Evolutionary conservation across 225 moss, liverwort and hornwort genomes (phyloP).

Genomic region (Climacium dendroides): DNA sequence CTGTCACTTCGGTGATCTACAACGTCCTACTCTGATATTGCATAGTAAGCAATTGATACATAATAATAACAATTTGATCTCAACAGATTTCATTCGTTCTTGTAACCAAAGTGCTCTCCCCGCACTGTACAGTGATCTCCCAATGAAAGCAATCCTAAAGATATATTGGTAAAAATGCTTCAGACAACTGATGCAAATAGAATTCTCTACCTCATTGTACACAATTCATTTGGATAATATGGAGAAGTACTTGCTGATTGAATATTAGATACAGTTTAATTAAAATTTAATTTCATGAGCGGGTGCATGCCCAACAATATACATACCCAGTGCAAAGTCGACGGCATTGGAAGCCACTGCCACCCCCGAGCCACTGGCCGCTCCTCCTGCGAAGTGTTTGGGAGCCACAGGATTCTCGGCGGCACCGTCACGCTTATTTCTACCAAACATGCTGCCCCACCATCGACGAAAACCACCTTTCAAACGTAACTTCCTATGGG

Average conservation of each 20-base stretch:
- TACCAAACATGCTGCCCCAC: slow-evolving; percentile 42
- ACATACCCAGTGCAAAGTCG: slow-evolving; percentile 32
- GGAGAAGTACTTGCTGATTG: background rate
- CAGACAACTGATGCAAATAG: background rate
- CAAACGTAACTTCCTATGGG: slow-evolving; percentile 2
- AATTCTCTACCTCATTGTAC: background rate
- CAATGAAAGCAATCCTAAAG: background rate
- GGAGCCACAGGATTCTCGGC: slow-evolving; percentile 34
- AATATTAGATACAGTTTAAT: background rate
- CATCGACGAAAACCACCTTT: slow-evolving; percentile 9
- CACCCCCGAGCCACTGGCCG: slow-evolving; percentile 38
- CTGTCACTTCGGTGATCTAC: background rate
- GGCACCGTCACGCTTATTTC: slow-evolving; percentile 17
- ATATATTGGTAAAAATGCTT: background rate
- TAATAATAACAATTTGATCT: background rate
- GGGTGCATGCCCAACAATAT: background rate
- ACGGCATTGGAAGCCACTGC: slow-evolving; percentile 36
- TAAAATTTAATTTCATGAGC: background rate
- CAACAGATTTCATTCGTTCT: background rate
- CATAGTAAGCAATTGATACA: background rate
- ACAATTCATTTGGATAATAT: background rate
- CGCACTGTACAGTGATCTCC: background rate
- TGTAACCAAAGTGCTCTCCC: background rate
- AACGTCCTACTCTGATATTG: background rate
- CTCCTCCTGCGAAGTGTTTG: slow-evolving; percentile 33